Evolutionary conservation across 495 filamentous ascomycete genomes (phyloP), one percentile per base, ranked within the genome.

Genomic region (Eremomyces bilateralis): DNA sequence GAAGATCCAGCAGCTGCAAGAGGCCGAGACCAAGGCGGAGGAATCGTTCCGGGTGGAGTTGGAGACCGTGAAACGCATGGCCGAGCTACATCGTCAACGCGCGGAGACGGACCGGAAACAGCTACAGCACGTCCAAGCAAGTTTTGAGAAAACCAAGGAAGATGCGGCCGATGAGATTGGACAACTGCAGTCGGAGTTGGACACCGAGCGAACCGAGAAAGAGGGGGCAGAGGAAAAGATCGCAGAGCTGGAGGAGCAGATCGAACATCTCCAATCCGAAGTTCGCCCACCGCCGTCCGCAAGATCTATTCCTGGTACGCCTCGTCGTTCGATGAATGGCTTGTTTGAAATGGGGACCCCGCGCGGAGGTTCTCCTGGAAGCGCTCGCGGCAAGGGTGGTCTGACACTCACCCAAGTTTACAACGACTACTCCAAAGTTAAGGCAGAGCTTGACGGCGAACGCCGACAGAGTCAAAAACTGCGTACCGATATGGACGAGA

Each of bases 21-120:
- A 93, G 47, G 73, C 77, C 19, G 71, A 73, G 4, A 70, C 77
- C 3, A 68, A 74, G 35, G 64, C 73, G 19, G 71, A 85, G 34
- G 78, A 94, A 49, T 71, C 71, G 30, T 90, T 84, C 58, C 62
- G 71, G 33, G 71, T 80, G 29, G 83, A 93, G 46, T 58, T 91
- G 13, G 80, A 91, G 24, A 73, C 72, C 31, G 64, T 71, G 2
- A 71, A 69, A 38, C 71, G 90, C 28, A 63, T 99, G 20, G 77
- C 81, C 4, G 73, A 90, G 38, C 60, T 99, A 31, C 83, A 85
- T 42, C 69, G 79, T 30, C 77, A 88, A 41, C 72, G 80, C 22
- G 78, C 80, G 0, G 63, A 76, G 32, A 88, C 79, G 0, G 72
- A 84, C 37, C 77, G 73, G 47, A 67, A 73, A 36, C 68, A 84